These are phyloP conservation scores for Colletotrichum paranaense DNA, from an alignment of 2,329 filamentous ascomycete species.

Conservation along the genomic window DNA sequence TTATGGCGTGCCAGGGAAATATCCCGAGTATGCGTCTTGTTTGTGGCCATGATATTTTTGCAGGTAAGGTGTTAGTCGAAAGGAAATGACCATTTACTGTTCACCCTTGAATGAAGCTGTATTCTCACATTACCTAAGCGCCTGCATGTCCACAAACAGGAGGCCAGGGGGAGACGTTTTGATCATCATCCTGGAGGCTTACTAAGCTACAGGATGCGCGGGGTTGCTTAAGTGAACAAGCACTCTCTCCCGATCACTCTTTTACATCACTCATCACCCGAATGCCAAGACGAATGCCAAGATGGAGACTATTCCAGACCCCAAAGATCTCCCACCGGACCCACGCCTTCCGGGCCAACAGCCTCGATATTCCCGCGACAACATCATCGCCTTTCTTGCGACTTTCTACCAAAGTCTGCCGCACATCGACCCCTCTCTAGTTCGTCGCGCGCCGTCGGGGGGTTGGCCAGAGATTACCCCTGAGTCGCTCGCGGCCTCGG, in stretches of 20 bases:
- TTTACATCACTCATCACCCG: not conserved
- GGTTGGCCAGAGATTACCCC: slow-evolving; percentile 16
- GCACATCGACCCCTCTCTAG: slow-evolving; percentile 5
- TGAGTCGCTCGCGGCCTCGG: not conserved
- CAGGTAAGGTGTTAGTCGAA: no score
- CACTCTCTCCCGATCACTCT: not conserved
- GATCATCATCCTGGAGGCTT: not conserved
- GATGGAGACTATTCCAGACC: slow-evolving; percentile 5
- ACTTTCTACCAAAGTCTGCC: slow-evolving; percentile 7
- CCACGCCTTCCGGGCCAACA: slow-evolving; percentile 1
- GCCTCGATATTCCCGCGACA: slow-evolving; percentile 8
- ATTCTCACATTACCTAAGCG: not conserved
- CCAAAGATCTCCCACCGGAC: not conserved
- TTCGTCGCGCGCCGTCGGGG: not conserved
- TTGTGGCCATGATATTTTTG: slow-evolving; percentile 14
- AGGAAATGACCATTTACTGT: no score
- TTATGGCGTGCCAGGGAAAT: slow-evolving; percentile 5
- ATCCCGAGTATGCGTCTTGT: slow-evolving; percentile 16
- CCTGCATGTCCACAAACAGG: not conserved
- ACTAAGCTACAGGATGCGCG: not conserved
- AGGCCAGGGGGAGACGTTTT: not conserved
- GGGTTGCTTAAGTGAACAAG: not conserved
- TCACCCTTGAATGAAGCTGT: not conserved
- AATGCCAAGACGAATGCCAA: slow-evolving; percentile 5
- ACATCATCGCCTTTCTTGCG: not conserved